phyloP scores from a whole-genome alignment of 371 early-diverging fungal species.

The Capniomyces stellatus region DNA sequence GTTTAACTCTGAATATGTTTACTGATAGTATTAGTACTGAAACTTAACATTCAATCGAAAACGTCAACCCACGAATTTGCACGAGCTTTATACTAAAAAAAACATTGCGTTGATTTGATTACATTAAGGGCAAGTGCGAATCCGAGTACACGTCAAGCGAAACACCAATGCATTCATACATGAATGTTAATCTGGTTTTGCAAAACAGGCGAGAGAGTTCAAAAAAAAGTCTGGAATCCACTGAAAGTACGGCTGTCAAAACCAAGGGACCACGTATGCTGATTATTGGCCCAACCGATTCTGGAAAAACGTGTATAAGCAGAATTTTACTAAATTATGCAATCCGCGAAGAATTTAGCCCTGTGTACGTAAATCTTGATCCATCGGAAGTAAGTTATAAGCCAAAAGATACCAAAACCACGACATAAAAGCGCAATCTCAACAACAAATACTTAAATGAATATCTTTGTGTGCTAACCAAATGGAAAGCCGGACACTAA shows the following conservation, averaged over 20 bases:
- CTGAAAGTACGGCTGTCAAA: background rate
- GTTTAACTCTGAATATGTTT: constrained; percentile 11
- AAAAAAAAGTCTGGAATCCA: background rate
- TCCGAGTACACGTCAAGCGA: constrained; percentile 81
- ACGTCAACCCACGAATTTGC: too few relatives aligned
- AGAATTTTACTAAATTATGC: constrained; percentile 74
- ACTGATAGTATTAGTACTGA: too few relatives aligned
- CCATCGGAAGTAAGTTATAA: constrained; percentile 41
- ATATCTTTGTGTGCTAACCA: too few relatives aligned
- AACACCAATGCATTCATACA: constrained; percentile 79
- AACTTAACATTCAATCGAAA: too few relatives aligned
- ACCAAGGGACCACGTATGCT: constrained; percentile 33
- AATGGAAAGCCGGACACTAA: too few relatives aligned
- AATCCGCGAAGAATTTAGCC: constrained; percentile 46
- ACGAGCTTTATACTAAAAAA: background rate
- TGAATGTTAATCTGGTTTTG: constrained; percentile 75
- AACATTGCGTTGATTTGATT: constrained; percentile 11
- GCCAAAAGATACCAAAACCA: too few relatives aligned
- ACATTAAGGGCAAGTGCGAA: constrained; percentile 37
- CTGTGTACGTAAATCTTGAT: constrained; percentile 73
- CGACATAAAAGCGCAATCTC: background rate
- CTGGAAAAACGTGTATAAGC: constrained; percentile 74
- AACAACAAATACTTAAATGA: too few relatives aligned
- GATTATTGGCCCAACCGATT: constrained; percentile 77
- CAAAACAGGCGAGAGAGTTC: constrained; percentile 52